phyloP scores from a whole-genome alignment of 306 rosid genomes.

The Quercus dentata region DNA sequence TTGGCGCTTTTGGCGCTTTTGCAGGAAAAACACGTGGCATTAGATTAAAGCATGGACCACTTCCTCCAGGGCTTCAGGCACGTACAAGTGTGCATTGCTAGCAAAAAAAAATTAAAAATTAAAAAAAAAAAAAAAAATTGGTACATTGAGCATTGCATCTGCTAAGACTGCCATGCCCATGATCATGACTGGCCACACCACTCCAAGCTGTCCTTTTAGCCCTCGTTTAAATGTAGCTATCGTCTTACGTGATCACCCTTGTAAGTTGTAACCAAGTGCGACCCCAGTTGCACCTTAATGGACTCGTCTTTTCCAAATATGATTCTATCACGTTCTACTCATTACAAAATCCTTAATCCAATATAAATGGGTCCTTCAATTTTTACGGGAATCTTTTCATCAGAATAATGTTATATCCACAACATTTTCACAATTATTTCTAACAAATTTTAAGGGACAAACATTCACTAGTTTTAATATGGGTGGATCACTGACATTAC shows the following conservation, averaged over 20 bases:
- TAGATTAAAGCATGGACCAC: not conserved
- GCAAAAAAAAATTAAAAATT: too few relatives aligned
- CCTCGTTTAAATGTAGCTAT: not conserved
- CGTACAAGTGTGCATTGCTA: too few relatives aligned
- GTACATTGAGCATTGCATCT: not conserved
- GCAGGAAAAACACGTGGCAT: not conserved
- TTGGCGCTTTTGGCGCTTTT: not conserved
- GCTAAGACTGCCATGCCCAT: not conserved
- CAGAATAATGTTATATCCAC: too few relatives aligned
- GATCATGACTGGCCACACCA: conserved; percentile 11
- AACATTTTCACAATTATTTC: too few relatives aligned
- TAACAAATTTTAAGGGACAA: too few relatives aligned
- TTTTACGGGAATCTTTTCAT: not conserved
- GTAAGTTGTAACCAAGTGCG: too few relatives aligned
- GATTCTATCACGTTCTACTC: not conserved
- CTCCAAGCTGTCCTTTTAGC: not conserved
- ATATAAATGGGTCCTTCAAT: conserved; percentile 21
- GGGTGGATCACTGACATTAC: too few relatives aligned
- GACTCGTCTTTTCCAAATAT: conserved; percentile 4
- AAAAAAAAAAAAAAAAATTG: not conserved
- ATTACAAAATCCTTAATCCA: conserved; percentile 14
- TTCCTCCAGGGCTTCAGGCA: not conserved
- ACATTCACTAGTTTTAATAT: too few relatives aligned
- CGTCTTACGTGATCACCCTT: not conserved
- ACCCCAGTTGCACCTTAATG: not conserved